A percentile compares a stretch with the other conserved stretches of the same genome.
Conservation (phyloP, 139 green algal genomes). For the Chlorella sorokiniana region DNA sequence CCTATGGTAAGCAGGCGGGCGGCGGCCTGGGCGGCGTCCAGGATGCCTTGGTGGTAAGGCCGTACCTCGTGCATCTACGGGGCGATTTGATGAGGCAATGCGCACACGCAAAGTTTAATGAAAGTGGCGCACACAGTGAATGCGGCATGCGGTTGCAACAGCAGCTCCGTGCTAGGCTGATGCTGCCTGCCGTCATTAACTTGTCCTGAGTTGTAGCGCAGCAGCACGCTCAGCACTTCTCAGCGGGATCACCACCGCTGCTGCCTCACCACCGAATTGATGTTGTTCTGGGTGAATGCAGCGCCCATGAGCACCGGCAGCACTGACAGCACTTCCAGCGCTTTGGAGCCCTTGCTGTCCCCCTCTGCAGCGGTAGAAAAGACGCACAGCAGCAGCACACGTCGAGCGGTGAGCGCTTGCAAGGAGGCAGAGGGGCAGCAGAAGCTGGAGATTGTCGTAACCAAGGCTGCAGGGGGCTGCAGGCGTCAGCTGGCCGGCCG, state of each 20-base stretch:
- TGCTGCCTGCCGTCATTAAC: background rate
- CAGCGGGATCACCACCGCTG: background rate
- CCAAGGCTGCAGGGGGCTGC: background rate
- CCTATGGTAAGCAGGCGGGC: slow-evolving; percentile 1
- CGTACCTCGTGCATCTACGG: slow-evolving; percentile 15
- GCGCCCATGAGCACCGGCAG: slow-evolving; percentile 10
- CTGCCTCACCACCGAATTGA: slow-evolving; percentile 20
- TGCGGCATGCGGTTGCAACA: background rate
- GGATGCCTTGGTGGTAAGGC: slow-evolving; percentile 8
- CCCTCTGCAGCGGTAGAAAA: background rate
- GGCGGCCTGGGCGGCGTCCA: slow-evolving; percentile 3
- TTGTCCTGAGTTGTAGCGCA: background rate
- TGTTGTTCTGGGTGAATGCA: slow-evolving; percentile 27
- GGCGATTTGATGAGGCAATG: background rate
- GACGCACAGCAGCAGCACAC: background rate
- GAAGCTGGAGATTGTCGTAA: no score
- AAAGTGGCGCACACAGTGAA: background rate
- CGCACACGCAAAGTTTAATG: background rate
- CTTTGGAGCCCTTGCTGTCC: background rate
- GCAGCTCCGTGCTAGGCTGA: background rate
- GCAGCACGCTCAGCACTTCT: background rate
- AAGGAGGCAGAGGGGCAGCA: no score
- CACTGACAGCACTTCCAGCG: slow-evolving; percentile 4
- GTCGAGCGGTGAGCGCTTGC: no score
- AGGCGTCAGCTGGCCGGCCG: no score